Evolutionary conservation across 2,329 filamentous ascomycete species (phyloP).

Genomic region (Rutstroemia sp.): DNA sequence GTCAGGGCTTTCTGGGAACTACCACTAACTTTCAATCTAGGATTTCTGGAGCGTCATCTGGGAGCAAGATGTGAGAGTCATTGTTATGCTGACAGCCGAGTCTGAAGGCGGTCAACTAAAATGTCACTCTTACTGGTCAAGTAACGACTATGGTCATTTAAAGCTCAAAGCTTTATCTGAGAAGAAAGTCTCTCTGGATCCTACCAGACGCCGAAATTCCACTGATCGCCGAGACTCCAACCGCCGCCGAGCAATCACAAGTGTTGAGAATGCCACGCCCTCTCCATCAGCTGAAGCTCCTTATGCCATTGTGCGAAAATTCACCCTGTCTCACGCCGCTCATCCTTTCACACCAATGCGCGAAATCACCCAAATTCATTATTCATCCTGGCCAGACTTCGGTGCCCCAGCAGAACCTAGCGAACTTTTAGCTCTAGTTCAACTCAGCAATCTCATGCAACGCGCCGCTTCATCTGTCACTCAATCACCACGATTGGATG

Average conservation of each 20-base stretch:
- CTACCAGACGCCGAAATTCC: constrained; percentile 39
- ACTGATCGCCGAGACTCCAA: constrained; percentile 32
- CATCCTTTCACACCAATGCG: constrained; percentile 80
- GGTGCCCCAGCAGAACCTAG: constrained; percentile 83
- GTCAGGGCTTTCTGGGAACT: constrained; percentile 4
- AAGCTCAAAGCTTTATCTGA: constrained; percentile 73
- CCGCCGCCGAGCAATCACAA: constrained; percentile 48
- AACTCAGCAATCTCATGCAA: constrained; percentile 73
- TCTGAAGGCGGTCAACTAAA: constrained; percentile 89
- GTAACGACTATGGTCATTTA: constrained; percentile 69
- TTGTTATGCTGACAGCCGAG: constrained; percentile 95
- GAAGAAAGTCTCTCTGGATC: constrained; percentile 70
- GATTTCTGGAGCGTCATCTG: constrained; percentile 98
- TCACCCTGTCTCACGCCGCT: constrained; percentile 68
- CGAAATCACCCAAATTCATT: constrained; percentile 91
- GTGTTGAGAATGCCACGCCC: constrained; percentile 34
- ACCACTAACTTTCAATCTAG: constrained; percentile 36
- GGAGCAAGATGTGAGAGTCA: constrained; percentile 91
- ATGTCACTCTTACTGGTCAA: constrained; percentile 89
- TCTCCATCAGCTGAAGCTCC: constrained; percentile 48
- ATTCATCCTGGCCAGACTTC: constrained; percentile 95
- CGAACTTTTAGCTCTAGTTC: constrained; percentile 82
- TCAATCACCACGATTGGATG: constrained; percentile 39
- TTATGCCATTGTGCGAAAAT: constrained; percentile 78
- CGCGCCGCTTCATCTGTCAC: constrained; percentile 35